Conservation (phyloP, 2,329 filamentous ascomycete genomes). For the Pyrenochaeta sp. region DNA sequence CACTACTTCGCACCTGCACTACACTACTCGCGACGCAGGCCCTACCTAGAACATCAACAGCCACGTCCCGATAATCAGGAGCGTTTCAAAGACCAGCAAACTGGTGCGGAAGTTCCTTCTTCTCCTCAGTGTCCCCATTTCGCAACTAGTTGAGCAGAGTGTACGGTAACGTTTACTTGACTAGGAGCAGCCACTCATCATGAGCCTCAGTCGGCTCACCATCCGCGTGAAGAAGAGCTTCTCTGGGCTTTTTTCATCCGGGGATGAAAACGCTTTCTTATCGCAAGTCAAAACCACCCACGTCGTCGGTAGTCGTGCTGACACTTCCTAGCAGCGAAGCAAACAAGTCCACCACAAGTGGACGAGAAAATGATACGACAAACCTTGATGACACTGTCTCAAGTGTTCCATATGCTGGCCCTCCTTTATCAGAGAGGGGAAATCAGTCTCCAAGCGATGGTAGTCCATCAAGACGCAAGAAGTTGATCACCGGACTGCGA, state of each 20-base stretch:
- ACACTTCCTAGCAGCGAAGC: slow-evolving; percentile 3
- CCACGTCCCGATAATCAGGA: too few species aligned
- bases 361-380: slow-evolving; percentile 15
- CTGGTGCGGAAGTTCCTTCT: too few species aligned
- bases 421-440: slow-evolving; percentile 7
- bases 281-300: slow-evolving; percentile 6
- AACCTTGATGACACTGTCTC: slow-evolving; percentile 24
- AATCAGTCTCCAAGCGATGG: slow-evolving; percentile 25
- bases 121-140: too few species aligned
- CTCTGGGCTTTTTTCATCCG: slow-evolving; percentile 34
- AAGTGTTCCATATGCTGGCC: neutral
- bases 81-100: too few species aligned
- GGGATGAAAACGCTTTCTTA: slow-evolving; percentile 9
- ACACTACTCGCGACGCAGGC: too few species aligned
- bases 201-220: slow-evolving; percentile 35
- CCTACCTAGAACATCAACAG: too few species aligned
- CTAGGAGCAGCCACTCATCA: slow-evolving; percentile 24
- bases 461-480: slow-evolving; percentile 36
- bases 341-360: neutral
- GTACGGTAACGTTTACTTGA: too few species aligned
- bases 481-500: slow-evolving; percentile 35
- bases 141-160: too few species aligned
- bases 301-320: slow-evolving; percentile 6
- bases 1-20: too few species aligned
- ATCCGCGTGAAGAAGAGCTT: slow-evolving; percentile 40